Conservation (phyloP, 2,329 filamentous ascomycete genomes). For the Colletotrichum karsti region DNA sequence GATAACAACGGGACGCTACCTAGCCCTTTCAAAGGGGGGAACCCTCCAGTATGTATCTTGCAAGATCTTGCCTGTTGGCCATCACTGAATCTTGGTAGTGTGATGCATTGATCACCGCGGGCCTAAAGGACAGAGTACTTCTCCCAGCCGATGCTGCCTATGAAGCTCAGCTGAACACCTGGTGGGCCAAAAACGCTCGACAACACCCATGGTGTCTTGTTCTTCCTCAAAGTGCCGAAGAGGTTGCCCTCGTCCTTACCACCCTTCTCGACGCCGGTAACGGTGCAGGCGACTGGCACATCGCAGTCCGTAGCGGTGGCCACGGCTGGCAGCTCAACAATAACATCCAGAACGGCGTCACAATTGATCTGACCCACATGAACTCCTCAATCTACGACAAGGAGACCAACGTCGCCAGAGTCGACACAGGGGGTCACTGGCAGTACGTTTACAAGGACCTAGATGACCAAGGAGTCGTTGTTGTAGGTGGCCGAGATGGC, state of each 20-base stretch:
- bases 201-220: conserved; percentile 37
- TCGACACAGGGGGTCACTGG: conserved; percentile 31
- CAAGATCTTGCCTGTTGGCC: accelerated
- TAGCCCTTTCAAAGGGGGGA: not conserved
- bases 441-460: conserved; percentile 16
- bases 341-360: conserved; percentile 38
- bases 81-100: not conserved
- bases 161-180: conserved; percentile 9
- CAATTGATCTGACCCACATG: conserved; percentile 36
- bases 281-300: conserved; percentile 40
- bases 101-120: conserved; percentile 10
- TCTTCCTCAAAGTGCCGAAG: conserved; percentile 30
- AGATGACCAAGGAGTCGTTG: conserved; percentile 36
- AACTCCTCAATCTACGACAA: conserved; percentile 28
- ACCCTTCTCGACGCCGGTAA: conserved; percentile 24
- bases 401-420: conserved; percentile 31
- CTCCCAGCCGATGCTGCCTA: conserved; percentile 6
- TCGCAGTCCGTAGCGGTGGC: conserved; percentile 59
- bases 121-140: conserved; percentile 6
- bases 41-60: not conserved
- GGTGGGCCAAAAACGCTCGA: conserved; percentile 30
- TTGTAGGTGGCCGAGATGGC: conserved; percentile 52
- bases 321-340: conserved; percentile 43
- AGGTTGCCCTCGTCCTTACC: conserved; percentile 33
- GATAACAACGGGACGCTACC: not conserved